Evolutionary conservation across 2,329 filamentous ascomycete species (phyloP), one percentile per base, ranked within the genome.

Genomic region (Cytospora schulzeri): DNA sequence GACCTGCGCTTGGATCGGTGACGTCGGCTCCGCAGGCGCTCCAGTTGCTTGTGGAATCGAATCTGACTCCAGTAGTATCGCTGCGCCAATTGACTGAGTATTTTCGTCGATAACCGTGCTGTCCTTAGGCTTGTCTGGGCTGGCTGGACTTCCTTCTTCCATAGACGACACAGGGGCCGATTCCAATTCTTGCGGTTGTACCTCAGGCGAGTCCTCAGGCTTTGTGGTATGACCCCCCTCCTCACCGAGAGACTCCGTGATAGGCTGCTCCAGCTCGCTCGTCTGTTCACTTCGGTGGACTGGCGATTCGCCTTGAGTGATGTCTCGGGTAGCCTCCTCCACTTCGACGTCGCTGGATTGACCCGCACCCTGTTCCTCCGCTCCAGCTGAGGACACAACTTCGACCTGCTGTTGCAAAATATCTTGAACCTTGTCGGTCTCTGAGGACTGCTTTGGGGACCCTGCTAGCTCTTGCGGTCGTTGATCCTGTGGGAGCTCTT

Each of bases 61-160:
- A 17, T 59, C 62, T 15, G 45, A 41, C 8, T 58, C 58, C n/a
- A 17, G 38, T 28, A 50, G 41, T n/a, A 28, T 51, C 4, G 57
- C 22, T 5, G 22, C 45, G 11, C 26, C 62, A n/a, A 54, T 41
- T 51, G 57, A 51, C 50, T 58, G 54, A 26, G 15, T 3, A 29
- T 35, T 17, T 38, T 51, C 57, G 24, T 48, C 57, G 24, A 54
- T 24, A 8, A 45, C 55, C 24, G 31, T 26, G 29, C 57, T 59
- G 38, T 57, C 60, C 51, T 76, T 76, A 62, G 73, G 70, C 62
- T 78, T 78, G 9, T 57, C 57, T 5, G 62, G 38, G 5, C 67
- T 54, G 38, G 68, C 54, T 28, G 68, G 57, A 28, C 62, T 31
- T n/a, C 60, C 64, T 5, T 71, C 69, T 35, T 71, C 29, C 29